Evolutionary conservation across 108 stramenopile species (phyloP).

Genomic region (Cyclotella atomus): DNA sequence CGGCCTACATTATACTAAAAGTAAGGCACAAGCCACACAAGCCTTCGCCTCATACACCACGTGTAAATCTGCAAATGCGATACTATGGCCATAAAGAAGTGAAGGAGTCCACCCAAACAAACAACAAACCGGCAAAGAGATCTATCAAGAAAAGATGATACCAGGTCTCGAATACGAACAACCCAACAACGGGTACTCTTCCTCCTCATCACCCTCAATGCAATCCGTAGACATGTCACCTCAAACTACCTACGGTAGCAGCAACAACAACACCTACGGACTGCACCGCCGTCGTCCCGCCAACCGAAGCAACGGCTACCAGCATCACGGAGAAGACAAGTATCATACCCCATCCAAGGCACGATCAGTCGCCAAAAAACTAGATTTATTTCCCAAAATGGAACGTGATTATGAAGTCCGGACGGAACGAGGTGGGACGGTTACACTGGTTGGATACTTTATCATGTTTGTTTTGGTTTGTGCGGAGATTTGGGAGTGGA

Average conservation of each 20-base stretch:
- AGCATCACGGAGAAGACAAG: constrained; percentile 22
- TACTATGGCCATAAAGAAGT: too few relatives aligned
- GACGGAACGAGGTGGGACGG: constrained; percentile 69
- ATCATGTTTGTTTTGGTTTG: constrained; percentile 62
- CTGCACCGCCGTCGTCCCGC: constrained; percentile 29
- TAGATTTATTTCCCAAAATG: constrained; percentile 89
- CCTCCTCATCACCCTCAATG: constrained; percentile 15
- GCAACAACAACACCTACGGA: constrained; percentile 8
- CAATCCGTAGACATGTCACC: constrained; percentile 11
- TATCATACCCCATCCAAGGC: constrained; percentile 35
- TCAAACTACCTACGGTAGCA: too few relatives aligned
- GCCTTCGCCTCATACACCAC: too few relatives aligned
- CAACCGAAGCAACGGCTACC: not conserved
- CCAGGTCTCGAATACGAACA: constrained; percentile 51
- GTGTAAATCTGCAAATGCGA: too few relatives aligned
- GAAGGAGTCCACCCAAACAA: too few relatives aligned
- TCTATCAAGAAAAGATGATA: constrained; percentile 12
- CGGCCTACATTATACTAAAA: too few relatives aligned
- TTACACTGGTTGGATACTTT: constrained; percentile 58
- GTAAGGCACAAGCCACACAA: too few relatives aligned
- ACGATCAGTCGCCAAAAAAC: constrained; percentile 33
- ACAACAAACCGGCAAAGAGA: too few relatives aligned
- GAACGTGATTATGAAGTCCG: constrained; percentile 74
- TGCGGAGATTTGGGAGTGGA: constrained; percentile 67
- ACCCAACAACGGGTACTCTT: constrained; percentile 4